Percentiles rank a stretch among this genome's conserved stretches.
phyloP scores from a whole-genome alignment of 768 basidiomycete genomes.

The Phylloporus sp. region DNA sequence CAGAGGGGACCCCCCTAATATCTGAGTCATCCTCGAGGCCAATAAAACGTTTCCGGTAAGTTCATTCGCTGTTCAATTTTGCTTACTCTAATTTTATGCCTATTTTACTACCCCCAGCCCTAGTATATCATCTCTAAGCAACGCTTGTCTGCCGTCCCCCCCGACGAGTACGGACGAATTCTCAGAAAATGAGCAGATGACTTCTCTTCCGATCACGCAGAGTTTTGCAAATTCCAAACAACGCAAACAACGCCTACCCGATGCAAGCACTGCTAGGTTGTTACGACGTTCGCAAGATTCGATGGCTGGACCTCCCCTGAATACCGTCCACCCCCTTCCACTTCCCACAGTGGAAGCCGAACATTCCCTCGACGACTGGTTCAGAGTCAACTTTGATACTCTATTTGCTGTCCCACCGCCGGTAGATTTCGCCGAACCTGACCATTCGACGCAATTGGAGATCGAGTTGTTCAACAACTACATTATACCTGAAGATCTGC shows the following conservation, averaged over 20 bases:
- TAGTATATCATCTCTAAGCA: background rate
- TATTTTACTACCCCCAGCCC: background rate
- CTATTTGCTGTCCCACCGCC: constrained; percentile 23
- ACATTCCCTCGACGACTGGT: constrained; percentile 34
- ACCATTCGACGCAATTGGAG: constrained; percentile 26
- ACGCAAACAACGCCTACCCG: constrained; percentile 36
- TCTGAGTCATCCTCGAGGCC: background rate
- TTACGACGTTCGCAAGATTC: constrained; percentile 28
- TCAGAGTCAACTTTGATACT: constrained; percentile 19
- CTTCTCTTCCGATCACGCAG: background rate
- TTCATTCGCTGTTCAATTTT: background rate
- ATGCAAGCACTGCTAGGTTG: constrained; percentile 13
- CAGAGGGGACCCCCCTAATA: background rate
- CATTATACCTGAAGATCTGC: constrained; percentile 4
- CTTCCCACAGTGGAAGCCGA: constrained; percentile 13
- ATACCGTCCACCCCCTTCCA: constrained; percentile 27
- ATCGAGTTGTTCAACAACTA: constrained; percentile 32
- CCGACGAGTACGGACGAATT: background rate
- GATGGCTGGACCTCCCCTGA: constrained; percentile 14
- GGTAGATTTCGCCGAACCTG: constrained; percentile 19
- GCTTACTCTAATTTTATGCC: background rate
- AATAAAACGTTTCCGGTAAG: constrained; percentile 13
- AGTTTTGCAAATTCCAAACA: background rate
- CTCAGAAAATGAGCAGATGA: background rate
- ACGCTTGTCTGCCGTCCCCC: background rate